Conservation (phyloP, 78 protist species). For the Dictyostelium citrinum region DNA sequence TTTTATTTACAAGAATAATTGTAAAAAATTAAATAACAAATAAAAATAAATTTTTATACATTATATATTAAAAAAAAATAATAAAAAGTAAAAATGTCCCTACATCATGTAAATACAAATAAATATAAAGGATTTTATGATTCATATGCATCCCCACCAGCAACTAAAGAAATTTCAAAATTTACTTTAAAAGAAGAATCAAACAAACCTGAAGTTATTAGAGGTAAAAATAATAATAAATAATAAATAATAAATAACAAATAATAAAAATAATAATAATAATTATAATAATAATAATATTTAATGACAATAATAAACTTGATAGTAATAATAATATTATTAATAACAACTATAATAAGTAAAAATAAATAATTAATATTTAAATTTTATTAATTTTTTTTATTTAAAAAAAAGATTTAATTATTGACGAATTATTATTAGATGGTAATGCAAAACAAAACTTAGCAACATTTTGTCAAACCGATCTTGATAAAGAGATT, state of each 20-base stretch:
- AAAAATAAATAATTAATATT: neutral
- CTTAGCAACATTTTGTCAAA: slow-evolving; percentile 1
- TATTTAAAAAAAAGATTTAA: neutral
- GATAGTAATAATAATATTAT: too few relatives aligned
- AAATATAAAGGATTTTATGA: neutral
- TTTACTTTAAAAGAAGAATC: neutral
- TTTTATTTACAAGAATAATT: too few relatives aligned
- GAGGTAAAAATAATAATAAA: neutral
- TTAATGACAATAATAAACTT: too few relatives aligned
- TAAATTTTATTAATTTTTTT: too few relatives aligned
- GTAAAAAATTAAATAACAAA: too few relatives aligned
- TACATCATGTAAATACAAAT: neutral
- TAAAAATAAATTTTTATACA: too few relatives aligned
- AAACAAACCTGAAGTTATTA: neutral
- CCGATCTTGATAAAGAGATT: slow-evolving; percentile 8
- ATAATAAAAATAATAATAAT: neutral
- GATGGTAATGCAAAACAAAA: slow-evolving; percentile 37
- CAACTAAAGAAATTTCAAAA: neutral
- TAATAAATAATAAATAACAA: too few relatives aligned
- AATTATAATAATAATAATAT: neutral
- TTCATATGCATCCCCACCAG: neutral
- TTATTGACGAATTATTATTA: neutral
- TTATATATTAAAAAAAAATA: too few relatives aligned
- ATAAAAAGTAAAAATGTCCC: neutral
- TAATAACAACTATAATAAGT: neutral